Base-by-base conservation (phyloP, 768 basidiomycete genomes). In the Rickenella mellea region DNA sequence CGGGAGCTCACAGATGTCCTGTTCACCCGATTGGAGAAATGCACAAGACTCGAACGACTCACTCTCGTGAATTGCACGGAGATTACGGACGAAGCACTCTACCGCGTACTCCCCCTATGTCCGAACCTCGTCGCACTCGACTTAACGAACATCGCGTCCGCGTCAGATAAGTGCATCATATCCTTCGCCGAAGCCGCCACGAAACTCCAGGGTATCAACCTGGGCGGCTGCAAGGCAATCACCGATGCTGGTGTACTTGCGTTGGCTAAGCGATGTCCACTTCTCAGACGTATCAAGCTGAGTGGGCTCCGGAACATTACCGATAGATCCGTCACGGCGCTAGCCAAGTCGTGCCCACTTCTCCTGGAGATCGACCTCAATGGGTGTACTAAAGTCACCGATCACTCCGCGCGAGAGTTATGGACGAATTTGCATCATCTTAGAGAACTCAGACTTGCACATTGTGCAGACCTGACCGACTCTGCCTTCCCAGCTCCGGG, bases 361-460 rank as follows among this genome's bases (percentile, higher is more conserved):
- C 74, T 99, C 20, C 75, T 99, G 43, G 96, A 99, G 61, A 79
- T 98, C 51, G 96, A 99, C 63, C 79, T 99, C 54, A 83, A 88
- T 54, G 73, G 79, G 48, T 92, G 92, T 65, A 71, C 74, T 45
- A 68, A 68, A 42, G 73, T 97, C 55, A 83, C 89, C 14, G 82
- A 96, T 55, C 57, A 69, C 11, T 72, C 86, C 24, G 68, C 92
- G 43, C 81, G 89, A 41, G 81, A 89, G 48, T 73, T 98, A 25
- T 93, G 93, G 87, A 66, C 73, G 9, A 64, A 85, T 53, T 83
- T 82, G 1, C 65, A 67, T 21, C 77, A 90, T 54, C 84, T 99
- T 71, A 83, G 94, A 40, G 96, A 99, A 62, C 76, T 99, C 66
- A 76, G 83, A 32, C 71, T 98, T 32, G 83, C 85, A 6, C 77